Conservation (phyloP, 306 rosid species). For the Medicago arabica region DNA sequence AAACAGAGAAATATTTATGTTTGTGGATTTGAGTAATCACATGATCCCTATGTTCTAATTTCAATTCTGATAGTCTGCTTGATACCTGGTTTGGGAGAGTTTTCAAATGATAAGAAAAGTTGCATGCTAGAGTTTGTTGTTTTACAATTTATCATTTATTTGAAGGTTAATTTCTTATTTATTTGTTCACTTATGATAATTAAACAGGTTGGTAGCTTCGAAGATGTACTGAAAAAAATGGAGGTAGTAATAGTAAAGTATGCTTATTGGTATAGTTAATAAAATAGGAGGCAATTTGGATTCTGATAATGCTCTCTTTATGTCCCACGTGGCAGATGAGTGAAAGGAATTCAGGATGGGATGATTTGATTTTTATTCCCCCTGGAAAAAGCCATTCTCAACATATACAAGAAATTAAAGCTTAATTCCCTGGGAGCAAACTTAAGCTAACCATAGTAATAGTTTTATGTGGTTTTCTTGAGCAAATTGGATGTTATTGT, state of each 20-base stretch:
- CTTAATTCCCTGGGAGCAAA: constrained; percentile 52
- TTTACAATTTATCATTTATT: constrained; percentile 28
- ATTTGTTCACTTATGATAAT: constrained; percentile 10
- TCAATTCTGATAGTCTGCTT: constrained; percentile 13
- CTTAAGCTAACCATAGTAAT: constrained; percentile 51
- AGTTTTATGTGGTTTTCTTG: constrained; percentile 41
- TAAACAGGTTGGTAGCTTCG: constrained; percentile 91
- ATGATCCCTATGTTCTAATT: constrained; percentile 7
- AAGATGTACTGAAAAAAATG: constrained; percentile 93
- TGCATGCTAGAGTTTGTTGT: constrained; percentile 19
- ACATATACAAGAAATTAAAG: constrained; percentile 75
- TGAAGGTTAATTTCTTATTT: constrained; percentile 19
- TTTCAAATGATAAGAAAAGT: constrained; percentile 7
- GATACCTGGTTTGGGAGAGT: constrained; percentile 8
- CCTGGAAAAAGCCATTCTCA: constrained; percentile 90
- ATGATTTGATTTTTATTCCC: constrained; percentile 92
- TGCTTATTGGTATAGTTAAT: constrained; percentile 29
- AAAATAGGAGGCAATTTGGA: constrained; percentile 22
- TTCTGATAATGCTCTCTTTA: constrained; percentile 39
- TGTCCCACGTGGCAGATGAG: constrained; percentile 61
- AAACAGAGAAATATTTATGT: neutral
- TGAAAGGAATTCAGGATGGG: constrained; percentile 87
- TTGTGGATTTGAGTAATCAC: constrained; percentile 24
- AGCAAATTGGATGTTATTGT: constrained; percentile 45
- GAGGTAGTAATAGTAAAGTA: constrained; percentile 71